These are phyloP conservation scores for Platismatia glauca DNA, from an alignment of 495 filamentous ascomycete genomes.

Conservation along the genomic window DNA sequence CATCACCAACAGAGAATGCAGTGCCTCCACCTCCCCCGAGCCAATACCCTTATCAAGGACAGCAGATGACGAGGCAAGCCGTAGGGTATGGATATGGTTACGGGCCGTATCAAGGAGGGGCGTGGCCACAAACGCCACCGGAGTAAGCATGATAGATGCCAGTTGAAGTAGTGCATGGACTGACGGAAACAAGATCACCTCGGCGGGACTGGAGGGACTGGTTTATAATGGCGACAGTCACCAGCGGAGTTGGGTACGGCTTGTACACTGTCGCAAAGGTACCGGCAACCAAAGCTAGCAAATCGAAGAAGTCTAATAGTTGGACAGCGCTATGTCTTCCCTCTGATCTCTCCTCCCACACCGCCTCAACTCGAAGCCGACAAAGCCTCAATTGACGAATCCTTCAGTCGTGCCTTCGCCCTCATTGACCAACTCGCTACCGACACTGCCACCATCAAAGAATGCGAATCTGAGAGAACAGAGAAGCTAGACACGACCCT, in stretches of 20 bases:
- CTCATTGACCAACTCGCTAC: constrained; percentile 84
- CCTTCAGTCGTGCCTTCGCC: constrained; percentile 83
- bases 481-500: constrained; percentile 76
- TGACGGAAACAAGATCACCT: constrained; percentile 42
- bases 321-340: constrained; percentile 72
- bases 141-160: constrained; percentile 35
- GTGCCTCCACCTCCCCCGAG: constrained; percentile 29
- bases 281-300: not conserved
- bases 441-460: constrained; percentile 81
- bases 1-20: constrained; percentile 34
- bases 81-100: constrained; percentile 60
- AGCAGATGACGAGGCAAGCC: constrained; percentile 42
- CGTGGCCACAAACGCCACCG: constrained; percentile 61
- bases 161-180: not conserved
- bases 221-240: constrained; percentile 95
- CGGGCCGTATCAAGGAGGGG: constrained; percentile 50
- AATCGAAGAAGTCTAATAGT: not conserved
- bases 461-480: constrained; percentile 73
- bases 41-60: constrained; percentile 38
- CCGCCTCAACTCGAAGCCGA: constrained; percentile 87
- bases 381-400: constrained; percentile 81
- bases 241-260: constrained; percentile 76
- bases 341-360: constrained; percentile 86
- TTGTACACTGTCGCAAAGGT: constrained; percentile 83
- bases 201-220: constrained; percentile 94